A percentile compares a stretch with the other conserved stretches of the same genome.
These are phyloP conservation scores for Komagataella populi DNA, from an alignment of 805 yeast species.

Conservation along the genomic window DNA sequence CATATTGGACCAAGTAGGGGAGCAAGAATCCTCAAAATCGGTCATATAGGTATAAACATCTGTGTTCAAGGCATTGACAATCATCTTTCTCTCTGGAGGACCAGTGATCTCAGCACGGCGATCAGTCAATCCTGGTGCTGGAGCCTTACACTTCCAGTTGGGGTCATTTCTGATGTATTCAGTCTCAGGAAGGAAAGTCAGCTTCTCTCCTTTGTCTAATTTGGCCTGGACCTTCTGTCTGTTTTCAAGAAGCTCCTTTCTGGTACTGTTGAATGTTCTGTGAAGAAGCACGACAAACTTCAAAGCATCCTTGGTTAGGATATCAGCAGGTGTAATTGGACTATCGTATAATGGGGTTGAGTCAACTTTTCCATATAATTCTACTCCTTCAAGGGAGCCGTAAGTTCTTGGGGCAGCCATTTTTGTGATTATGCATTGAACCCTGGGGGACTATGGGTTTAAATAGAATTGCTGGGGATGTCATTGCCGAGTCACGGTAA, in stretches of 20 bases:
- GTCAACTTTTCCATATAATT: slow-evolving; percentile 35
- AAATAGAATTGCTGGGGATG: neutral
- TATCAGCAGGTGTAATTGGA: slow-evolving; percentile 34
- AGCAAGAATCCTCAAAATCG: slow-evolving; percentile 74
- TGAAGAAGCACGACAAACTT: slow-evolving; percentile 62
- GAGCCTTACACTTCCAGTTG: slow-evolving; percentile 63
- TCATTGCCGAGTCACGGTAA: neutral
- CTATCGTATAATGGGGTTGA: slow-evolving; percentile 16
- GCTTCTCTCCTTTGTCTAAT: slow-evolving; percentile 47
- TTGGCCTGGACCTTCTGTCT: slow-evolving; percentile 46
- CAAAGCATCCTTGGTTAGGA: slow-evolving; percentile 43
- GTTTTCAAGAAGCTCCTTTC: slow-evolving; percentile 45
- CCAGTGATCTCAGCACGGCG: slow-evolving; percentile 79
- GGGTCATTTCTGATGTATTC: slow-evolving; percentile 54
- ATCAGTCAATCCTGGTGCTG: slow-evolving; percentile 60
- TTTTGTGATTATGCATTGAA: neutral
- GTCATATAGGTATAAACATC: slow-evolving; percentile 76
- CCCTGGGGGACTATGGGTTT: neutral
- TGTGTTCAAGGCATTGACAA: slow-evolving; percentile 69
- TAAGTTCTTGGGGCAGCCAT: slow-evolving; percentile 3
- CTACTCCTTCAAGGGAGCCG: slow-evolving; percentile 36
- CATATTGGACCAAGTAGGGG: slow-evolving; percentile 75
- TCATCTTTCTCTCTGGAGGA: slow-evolving; percentile 76
- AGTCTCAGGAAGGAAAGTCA: slow-evolving; percentile 61
- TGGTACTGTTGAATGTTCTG: slow-evolving; percentile 51